Base-by-base conservation (phyloP, 75 land plant genomes). In the Selaginella tamariscina region DNA sequence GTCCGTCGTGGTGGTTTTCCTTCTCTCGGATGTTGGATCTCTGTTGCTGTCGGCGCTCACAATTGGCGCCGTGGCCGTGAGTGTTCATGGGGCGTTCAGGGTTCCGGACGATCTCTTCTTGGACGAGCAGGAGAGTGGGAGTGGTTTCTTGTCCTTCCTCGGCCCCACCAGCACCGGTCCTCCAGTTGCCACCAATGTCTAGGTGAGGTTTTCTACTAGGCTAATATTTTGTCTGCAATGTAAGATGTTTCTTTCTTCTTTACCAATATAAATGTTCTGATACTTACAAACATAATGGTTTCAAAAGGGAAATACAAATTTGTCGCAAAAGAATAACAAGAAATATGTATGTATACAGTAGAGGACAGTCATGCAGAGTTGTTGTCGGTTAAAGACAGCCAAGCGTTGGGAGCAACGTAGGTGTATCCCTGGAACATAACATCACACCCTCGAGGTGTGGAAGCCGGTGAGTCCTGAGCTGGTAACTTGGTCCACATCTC, bases 401-500 rank as follows among this genome's bases (percentile, higher is more conserved):
- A 81, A 27, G 73, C 13, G 54, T 75, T 79, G 31, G 96, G 96
- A 66, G 82, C 84, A 8, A 90, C 84, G 67, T 87, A 94, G 0
- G 76, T 80, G 73, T 90, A 94, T 21, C 85, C 86, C 24, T 44
- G 59, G 55, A 94, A 94, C 59, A 71, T 62, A 9, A n/a, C 1
- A 54, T 70, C 83, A 33, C 39, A 69, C 0, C 74, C 71, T 65
- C 75, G 80, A n/a, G 99, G 99, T 59, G 88, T 90, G 20, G 85
- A 67, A 31, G 81, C 96, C 2, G 99, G 99, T 44, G 99, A 95
- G 60, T 85, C 92, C 2, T 72, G 63, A 1, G 81, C 18, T 13
- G 91, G 87, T 83, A 90, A 76, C 22, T 73, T 82, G 8, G 99
- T 95, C 91, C 88, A 90, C 27, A 56, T 70, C 69, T 87, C 85